Evolutionary conservation across 2,329 filamentous ascomycete genomes (phyloP), one percentile per base, ranked within the genome.

Genomic region (Neophaeococcomyces aloes): DNA sequence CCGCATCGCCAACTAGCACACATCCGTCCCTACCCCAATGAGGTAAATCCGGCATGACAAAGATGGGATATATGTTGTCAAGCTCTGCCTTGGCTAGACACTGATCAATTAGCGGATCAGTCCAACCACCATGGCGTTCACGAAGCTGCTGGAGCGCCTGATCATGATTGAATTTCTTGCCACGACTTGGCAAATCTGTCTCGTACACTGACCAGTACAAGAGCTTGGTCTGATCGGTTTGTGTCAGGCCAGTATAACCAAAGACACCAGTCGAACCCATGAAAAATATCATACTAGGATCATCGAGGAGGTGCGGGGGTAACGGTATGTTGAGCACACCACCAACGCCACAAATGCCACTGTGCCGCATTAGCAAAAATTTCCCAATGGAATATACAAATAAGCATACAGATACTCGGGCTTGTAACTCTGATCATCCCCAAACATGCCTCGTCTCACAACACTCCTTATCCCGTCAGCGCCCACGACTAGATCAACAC

Each of bases 1-100:
- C 74, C 2, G 73, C 73, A 55, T 78, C 75, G 3, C 75, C 75
- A 2, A 77, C 58, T 2, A 79, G 57, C 3, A 78, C 62, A 27
- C 17, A n/a, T 3, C 35, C 35, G 11, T 67, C 58, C 2, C 61
- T 57, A 15, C 64, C 62, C 71, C 70, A 75, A 13, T 59, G 61
- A 8, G 66, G 64, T 2, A 75, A 58, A 13, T 58, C 53, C 0
- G 69, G 67, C 2, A 64, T 64, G 0, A 66, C 66, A 62, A 65
- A 72, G 0, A 63, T 65, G 3, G 70, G 70, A 42, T 66, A 71
- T 38, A 74, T 61, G 25, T 58, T 64, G 34, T 66, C 56, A 7
- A 69, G 58, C 0, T 60, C 49, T 1, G 65, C 56, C 2, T 58
- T 57, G 1, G 54, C 35, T 13, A 72, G 56, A 1, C 68, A 60